A percentile compares a stretch with the other conserved stretches of the same genome.
Evolutionary conservation across 2,329 filamentous ascomycete genomes (phyloP).

Genomic region (Chrysosporium keratinophilum): DNA sequence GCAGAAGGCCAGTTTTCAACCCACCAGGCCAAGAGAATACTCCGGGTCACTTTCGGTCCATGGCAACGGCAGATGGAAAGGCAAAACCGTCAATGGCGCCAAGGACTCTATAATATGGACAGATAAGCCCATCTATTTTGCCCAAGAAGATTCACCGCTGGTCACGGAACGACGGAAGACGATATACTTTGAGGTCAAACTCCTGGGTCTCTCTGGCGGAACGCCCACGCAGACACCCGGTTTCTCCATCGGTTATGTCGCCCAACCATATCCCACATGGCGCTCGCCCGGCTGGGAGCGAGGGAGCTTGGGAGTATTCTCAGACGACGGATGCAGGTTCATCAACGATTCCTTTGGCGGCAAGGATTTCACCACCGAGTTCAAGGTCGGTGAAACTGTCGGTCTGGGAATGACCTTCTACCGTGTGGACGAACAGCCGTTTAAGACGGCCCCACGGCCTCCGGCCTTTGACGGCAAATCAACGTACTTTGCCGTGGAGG

Average conservation of each 20-base stretch:
- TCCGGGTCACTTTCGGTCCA: slow-evolving; percentile 29
- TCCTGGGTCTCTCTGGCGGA: slow-evolving; percentile 36
- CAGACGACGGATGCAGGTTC: slow-evolving; percentile 53
- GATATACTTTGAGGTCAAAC: slow-evolving; percentile 51
- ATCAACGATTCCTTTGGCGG: slow-evolving; percentile 54
- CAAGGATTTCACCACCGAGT: slow-evolving; percentile 45
- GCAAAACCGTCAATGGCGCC: slow-evolving; percentile 34
- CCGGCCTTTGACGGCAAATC: not conserved
- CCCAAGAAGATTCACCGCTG: slow-evolving; percentile 41
- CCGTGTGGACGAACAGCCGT: slow-evolving; percentile 30
- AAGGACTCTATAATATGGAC: slow-evolving; percentile 46
- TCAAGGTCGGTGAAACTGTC: slow-evolving; percentile 46
- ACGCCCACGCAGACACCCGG: slow-evolving; percentile 38
- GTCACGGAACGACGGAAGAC: slow-evolving; percentile 38
- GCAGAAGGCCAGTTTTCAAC: slow-evolving; percentile 36
- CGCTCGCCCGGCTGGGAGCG: slow-evolving; percentile 55
- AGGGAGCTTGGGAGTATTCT: slow-evolving; percentile 50
- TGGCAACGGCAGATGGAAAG: slow-evolving; percentile 36
- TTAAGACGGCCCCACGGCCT: slow-evolving; percentile 17
- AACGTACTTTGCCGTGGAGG: slow-evolving; percentile 35
- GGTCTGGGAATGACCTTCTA: slow-evolving; percentile 50
- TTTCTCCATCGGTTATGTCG: slow-evolving; percentile 50
- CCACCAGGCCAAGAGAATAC: slow-evolving; percentile 36
- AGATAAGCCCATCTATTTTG: slow-evolving; percentile 48
- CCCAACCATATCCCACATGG: slow-evolving; percentile 53